Base-by-base conservation (phyloP, 768 basidiomycete genomes). In the Russula brevipes region DNA sequence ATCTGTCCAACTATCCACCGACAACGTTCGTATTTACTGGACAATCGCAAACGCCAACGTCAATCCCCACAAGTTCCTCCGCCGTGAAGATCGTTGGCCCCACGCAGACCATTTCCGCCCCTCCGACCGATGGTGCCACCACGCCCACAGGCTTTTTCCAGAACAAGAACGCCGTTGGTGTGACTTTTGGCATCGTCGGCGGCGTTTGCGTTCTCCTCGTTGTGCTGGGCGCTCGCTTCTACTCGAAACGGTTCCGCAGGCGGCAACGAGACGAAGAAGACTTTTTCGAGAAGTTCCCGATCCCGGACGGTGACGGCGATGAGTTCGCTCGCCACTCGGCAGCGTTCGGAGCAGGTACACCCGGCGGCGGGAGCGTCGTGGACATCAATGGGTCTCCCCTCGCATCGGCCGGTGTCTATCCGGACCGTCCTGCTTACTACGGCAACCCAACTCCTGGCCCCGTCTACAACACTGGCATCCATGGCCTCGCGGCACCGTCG, bases 101-200 rank as follows among this genome's bases (percentile, higher is more conserved):
- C 9, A 54, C 53, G 24, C 11, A 44, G 5, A 55, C 59, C 12
- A 5, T 58, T 16, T n/a, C 2, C 8, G 46, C 63, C 19, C 0
- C 24, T 17, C 3, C 38, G 8, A 52, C 56, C 1, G 53, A 3
- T 5, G 41, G 52, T 2, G 1, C 14, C 1, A 1, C 46, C 24
- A 24, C 24, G 24, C 24, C 24, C 2, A 51, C 44, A 31, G 57
- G 64, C 42, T 68, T 68, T 53, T 63, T 68, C 33, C 24, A n/a
- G 16, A 66, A 68, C 31, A 59, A 61, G 19, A 65, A 11, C 5
- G 64, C 64, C 1, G 66, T 63, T 33, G 65, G 69, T n/a, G 72
- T 69, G 35, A 64, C 71, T 8, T 65, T 76, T 57, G 70, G 68
- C 39, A 45, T 71, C 46, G 30, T 70, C 16, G 51, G 61, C 5